A percentile compares a stretch with the other conserved stretches of the same genome.
Evolutionary conservation across 1,284 basidiomycete species (phyloP).

Genomic region (Apiotrichum domesticum): DNA sequence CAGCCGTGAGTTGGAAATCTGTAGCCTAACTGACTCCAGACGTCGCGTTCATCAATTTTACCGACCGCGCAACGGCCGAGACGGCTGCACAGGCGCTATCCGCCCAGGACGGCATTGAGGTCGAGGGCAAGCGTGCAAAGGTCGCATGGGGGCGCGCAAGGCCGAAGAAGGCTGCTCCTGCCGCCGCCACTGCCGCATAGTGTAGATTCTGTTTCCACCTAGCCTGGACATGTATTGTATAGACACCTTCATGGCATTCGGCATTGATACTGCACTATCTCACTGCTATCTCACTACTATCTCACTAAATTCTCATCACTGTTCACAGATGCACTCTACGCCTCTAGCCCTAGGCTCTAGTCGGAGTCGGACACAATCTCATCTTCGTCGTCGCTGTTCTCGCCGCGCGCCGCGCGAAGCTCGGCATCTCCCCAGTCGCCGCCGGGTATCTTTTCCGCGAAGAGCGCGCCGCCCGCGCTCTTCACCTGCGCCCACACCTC

Average conservation of each 20-base stretch:
- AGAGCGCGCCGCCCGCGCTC: conserved; percentile 39
- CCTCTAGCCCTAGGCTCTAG: not conserved
- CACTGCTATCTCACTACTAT: no score
- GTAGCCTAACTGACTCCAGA: conserved; percentile 45
- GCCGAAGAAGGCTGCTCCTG: conserved; percentile 50
- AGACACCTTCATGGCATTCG: not conserved
- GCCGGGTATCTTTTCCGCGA: conserved; percentile 40
- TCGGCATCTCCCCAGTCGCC: conserved; percentile 29
- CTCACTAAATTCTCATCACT: no score
- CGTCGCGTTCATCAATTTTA: conserved; percentile 96
- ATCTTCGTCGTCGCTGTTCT: conserved; percentile 22
- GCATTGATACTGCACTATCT: no score
- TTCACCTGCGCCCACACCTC: conserved; percentile 38
- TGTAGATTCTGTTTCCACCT: not conserved
- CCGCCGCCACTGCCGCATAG: not conserved
- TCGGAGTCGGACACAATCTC: conserved; percentile 21
- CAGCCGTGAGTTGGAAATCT: conserved; percentile 32
- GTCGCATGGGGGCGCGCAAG: conserved; percentile 74
- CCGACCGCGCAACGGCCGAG: conserved; percentile 72
- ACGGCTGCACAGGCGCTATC: conserved; percentile 77
- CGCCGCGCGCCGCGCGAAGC: conserved; percentile 7
- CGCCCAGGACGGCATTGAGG: conserved; percentile 64
- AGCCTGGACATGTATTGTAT: conserved; percentile 1
- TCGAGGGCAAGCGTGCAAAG: conserved; percentile 66
- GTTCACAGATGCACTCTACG: not conserved